Base-by-base conservation (phyloP, 306 rosid genomes). In the Cucurbita maxima region DNA sequence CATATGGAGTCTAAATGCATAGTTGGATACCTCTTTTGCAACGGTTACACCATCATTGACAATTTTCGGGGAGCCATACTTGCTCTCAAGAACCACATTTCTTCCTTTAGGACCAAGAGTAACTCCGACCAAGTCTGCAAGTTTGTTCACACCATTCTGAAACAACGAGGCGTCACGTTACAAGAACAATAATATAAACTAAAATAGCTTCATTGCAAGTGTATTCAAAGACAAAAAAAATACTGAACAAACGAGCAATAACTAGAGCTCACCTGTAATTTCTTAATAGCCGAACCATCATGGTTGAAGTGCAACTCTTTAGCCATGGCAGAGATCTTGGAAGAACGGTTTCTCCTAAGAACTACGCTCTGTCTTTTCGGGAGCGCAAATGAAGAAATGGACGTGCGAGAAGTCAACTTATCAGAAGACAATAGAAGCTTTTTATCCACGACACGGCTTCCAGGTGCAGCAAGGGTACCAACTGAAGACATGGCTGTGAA, bases 91-190 rank as follows among this genome's bases (percentile, higher is more conserved):
- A 47, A 95, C 99, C 62, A 95, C 99, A 81, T 95, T 95, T 81
- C 99, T 89, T 45, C 99, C 99, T 81, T 91, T 95, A 3, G 99
- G 99, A 45, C 99, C 99, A 77, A 95, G 99, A 0, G 99, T 95
- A 63, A 95, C 99, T 7, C 99, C 99, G 69, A 95, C 99, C 58
- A 95, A 83, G 76, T 95, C 99, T 34, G 99, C 97, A 25, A 95
- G 99, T 87, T 95, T 95, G 87, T 95, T 95, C 69, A 95, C 99
- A 60, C 99, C 99, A 52, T 64, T 84, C 99, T 95, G 84, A 40
- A 76, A 67, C 53, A 72, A 14, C 7, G 18, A 45, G 51, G 9
- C 37, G 5, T 20, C 22, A 15, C 1, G 4, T 10, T 25, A 61
- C 76, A 73, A n/a, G 53, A 6, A 48, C 9, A 25, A 10, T 38